Conservation (phyloP, 2,329 filamentous ascomycete species). For the Penicillium sp. region DNA sequence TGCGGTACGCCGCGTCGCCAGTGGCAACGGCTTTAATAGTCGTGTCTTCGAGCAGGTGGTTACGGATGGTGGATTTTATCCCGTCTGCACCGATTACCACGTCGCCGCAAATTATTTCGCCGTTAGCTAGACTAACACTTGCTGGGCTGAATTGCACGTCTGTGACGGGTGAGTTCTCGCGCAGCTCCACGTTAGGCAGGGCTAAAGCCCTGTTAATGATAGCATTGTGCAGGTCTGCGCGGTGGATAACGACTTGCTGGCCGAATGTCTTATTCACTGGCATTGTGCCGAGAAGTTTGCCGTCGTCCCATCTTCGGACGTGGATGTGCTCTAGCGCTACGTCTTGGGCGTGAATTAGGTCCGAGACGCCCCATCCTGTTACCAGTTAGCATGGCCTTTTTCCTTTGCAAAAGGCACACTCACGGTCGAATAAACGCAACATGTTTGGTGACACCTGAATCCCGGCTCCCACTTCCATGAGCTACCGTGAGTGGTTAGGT, state of each 20-base stretch:
- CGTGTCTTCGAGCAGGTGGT: slow-evolving; percentile 36
- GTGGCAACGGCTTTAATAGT: slow-evolving; percentile 45
- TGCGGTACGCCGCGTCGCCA: slow-evolving; percentile 73
- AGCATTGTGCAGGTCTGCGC: slow-evolving; percentile 37
- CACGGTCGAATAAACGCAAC: slow-evolving; percentile 67
- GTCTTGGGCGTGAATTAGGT: slow-evolving; percentile 33
- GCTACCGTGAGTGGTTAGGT: slow-evolving; percentile 14
- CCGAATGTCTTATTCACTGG: slow-evolving; percentile 38
- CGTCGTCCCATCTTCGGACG: slow-evolving; percentile 37
- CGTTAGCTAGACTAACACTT: slow-evolving; percentile 29
- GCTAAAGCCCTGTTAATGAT: slow-evolving; percentile 30
- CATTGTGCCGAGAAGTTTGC: slow-evolving; percentile 31
- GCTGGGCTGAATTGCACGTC: slow-evolving; percentile 29
- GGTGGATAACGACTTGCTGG: slow-evolving; percentile 37
- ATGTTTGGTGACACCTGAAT: slow-evolving; percentile 83
- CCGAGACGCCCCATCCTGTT: slow-evolving; percentile 37
- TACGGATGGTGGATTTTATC: slow-evolving; percentile 50
- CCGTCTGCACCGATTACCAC: slow-evolving; percentile 55
- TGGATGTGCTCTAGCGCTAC: slow-evolving; percentile 37
- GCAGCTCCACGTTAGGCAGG: slow-evolving; percentile 31
- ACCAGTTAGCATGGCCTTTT: neutral
- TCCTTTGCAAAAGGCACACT: slow-evolving; percentile 9
- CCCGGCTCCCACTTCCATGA: slow-evolving; percentile 65
- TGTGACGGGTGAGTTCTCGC: slow-evolving; percentile 29
- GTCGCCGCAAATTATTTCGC: slow-evolving; percentile 39